Evolutionary conservation across 495 filamentous ascomycete species (phyloP), one percentile per base, ranked within the genome.

Genomic region (Aspergillus sparsus): DNA sequence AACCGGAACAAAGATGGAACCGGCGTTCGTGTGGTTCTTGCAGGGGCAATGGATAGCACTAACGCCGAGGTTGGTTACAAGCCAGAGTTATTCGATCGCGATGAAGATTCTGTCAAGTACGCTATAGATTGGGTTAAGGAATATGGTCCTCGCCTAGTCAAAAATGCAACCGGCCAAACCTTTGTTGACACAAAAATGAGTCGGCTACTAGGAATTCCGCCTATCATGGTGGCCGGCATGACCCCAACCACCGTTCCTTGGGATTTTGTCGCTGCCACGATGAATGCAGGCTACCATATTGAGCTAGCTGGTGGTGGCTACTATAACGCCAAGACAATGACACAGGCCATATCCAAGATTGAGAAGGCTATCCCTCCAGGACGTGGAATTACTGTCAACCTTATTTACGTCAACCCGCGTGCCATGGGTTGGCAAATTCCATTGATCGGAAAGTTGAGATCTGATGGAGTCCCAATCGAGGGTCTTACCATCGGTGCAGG

Each of bases 171-270:
- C 49, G 94, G 94, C 21, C 84, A 88, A 68, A 95, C 89, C 0
- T 96, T 89, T 58, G 94, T 98, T 32, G 92, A 97, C 75, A 98
- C 94, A 44, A 97, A 96, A 82, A 97, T 98, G 90, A 97, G 92
- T 76, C 82, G 93, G 64, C 78, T 97, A 18, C 79, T 98, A 36
- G 93, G 94, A 37, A 81, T 96, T 13, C 92, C 94, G 11, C 94
- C 89, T 0, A 78, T 98, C 52, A 90, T 97, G 87, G 91, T 97
- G 12, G 91, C 93, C 36, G 93, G 92, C 67, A 98, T 98, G 93
- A 98, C 93, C 3, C 93, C 93, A 13, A 88, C 87, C 62, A 98
- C 93, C 13, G 92, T 96, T 2, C 85, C 92, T 32, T 96, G 91
- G 91, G 91, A 97, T 68, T 97, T 98, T 66, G 89, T 97, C 39